phyloP scores from a whole-genome alignment of 306 rosid species.

The Prosopis cineraria region DNA sequence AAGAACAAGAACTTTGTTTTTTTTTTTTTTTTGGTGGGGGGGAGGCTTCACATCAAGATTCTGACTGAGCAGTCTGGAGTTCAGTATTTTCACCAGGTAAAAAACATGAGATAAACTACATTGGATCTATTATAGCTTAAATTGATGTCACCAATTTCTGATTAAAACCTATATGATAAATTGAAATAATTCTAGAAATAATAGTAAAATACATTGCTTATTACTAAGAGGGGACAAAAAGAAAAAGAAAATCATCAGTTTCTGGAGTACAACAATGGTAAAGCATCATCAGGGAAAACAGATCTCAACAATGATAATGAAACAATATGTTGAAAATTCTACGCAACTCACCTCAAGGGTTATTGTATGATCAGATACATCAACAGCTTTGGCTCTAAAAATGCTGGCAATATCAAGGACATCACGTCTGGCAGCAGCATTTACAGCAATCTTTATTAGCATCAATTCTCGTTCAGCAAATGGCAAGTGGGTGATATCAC shows the following conservation, averaged over 20 bases:
- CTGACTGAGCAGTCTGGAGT: slow-evolving; percentile 11
- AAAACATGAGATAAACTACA: neutral
- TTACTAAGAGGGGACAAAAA: neutral
- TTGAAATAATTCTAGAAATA: slow-evolving; percentile 14
- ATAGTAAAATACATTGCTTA: neutral
- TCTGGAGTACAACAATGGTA: neutral
- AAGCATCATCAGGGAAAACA: neutral
- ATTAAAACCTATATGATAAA: slow-evolving; percentile 4
- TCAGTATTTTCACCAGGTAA: slow-evolving; percentile 10
- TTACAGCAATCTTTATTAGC: slow-evolving; percentile 80
- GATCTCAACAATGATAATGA: slow-evolving; percentile 1
- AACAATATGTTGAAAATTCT: slow-evolving; percentile 28
- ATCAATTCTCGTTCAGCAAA: slow-evolving; percentile 88
- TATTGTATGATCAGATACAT: slow-evolving; percentile 81
- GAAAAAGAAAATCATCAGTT: neutral
- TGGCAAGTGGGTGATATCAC: slow-evolving; percentile 74
- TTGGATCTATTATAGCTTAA: slow-evolving; percentile 2
- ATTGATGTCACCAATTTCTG: neutral
- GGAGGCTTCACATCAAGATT: slow-evolving; percentile 19
- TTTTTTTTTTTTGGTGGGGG: no score
- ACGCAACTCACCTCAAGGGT: slow-evolving; percentile 73
- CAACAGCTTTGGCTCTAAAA: slow-evolving; percentile 82
- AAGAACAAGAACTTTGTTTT: slow-evolving; percentile 6
- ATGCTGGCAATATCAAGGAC: slow-evolving; percentile 86
- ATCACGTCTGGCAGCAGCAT: slow-evolving; percentile 81